A percentile compares a stretch with the other conserved stretches of the same genome.
phyloP scores from a whole-genome alignment of 192 early-diverging fungal genomes.

The Umbelopsis vinacea region DNA sequence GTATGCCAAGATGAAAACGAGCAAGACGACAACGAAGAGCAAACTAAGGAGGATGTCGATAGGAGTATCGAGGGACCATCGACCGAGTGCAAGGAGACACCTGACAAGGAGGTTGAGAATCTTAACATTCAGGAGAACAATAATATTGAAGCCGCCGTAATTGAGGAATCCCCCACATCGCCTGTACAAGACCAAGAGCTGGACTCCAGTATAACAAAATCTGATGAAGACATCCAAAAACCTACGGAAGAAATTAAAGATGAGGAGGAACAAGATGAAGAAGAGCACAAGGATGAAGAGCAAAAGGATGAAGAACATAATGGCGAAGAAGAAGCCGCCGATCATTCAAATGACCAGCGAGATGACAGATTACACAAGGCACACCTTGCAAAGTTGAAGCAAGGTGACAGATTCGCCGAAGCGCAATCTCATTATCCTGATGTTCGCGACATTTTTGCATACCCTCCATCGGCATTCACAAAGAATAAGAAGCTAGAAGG shows the following conservation, averaged over 20 bases:
- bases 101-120: constrained; percentile 16
- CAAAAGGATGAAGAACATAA: too few relatives aligned
- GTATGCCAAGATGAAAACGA: constrained; percentile 23
- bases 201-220: neutral
- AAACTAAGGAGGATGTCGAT: constrained; percentile 19
- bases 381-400: constrained; percentile 4
- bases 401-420: constrained; percentile 19
- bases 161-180: neutral
- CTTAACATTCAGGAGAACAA: constrained; percentile 23
- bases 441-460: constrained; percentile 22
- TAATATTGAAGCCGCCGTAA: neutral
- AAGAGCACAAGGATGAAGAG: neutral
- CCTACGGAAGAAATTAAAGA: neutral
- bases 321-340: neutral
- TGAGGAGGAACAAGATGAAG: neutral
- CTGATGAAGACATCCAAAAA: neutral
- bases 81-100: constrained; percentile 13
- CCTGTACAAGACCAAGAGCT: constrained; percentile 6
- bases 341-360: neutral
- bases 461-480: neutral
- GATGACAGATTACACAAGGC: constrained; percentile 11
- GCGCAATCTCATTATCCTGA: constrained; percentile 19
- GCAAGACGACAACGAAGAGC: constrained; percentile 6
- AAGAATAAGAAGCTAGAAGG: neutral
- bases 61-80: constrained; percentile 20